Percentiles rank a stretch among this genome's conserved stretches.
These are phyloP conservation scores for Coniophora puteana DNA, from an alignment of 1,284 basidiomycete species.

Conservation along the genomic window DNA sequence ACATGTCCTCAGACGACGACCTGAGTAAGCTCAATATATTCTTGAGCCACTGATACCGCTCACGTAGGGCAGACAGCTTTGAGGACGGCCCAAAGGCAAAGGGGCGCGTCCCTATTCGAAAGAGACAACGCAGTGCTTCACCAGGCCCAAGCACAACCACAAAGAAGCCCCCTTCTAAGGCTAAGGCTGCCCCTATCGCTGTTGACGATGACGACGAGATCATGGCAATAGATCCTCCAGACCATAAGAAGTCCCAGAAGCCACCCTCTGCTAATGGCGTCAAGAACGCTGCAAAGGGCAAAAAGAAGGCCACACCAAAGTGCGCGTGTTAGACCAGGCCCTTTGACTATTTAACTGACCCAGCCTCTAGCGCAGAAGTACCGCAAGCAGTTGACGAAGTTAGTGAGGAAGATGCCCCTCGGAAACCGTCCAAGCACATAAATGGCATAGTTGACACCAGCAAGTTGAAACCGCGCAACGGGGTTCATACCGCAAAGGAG, in stretches of 20 bases:
- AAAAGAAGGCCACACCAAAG: constrained; percentile 10
- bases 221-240: constrained; percentile 5
- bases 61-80: constrained; percentile 21
- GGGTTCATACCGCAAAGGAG: constrained; percentile 13
- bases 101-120: constrained; percentile 12
- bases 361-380: constrained; percentile 17
- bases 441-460: constrained; percentile 10
- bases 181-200: constrained; percentile 1
- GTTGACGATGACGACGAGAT: constrained; percentile 4
- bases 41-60: constrained; percentile 15
- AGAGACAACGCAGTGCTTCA: constrained; percentile 16
- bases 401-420: constrained; percentile 4
- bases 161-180: constrained; percentile 19
- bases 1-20: constrained; percentile 31
- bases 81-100: constrained; percentile 14
- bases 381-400: constrained; percentile 8
- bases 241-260: constrained; percentile 9
- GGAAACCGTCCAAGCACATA: constrained; percentile 1
- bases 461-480: too few relatives aligned
- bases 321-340: constrained; percentile 10
- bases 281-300: constrained; percentile 14
- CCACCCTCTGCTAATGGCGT: background rate
- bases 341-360: constrained; percentile 5
- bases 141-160: constrained; percentile 14
- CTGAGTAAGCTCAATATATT: constrained; percentile 20